Evolutionary conservation across 2,329 filamentous ascomycete genomes (phyloP).

Genomic region (Fusarium sp.): DNA sequence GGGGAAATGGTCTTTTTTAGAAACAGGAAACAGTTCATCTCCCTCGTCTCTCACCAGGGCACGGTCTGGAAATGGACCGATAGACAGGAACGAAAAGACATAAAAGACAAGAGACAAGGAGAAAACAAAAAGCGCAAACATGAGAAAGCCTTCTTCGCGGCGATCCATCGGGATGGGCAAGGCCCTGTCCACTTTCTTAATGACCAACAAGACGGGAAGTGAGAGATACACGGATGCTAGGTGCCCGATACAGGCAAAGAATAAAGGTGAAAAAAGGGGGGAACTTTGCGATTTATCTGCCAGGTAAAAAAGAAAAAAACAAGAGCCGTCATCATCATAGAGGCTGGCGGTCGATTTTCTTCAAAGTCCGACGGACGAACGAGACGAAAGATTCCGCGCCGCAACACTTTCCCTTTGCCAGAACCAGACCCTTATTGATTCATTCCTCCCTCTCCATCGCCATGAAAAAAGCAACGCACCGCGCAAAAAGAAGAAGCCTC

Average conservation of each 20-base stretch:
- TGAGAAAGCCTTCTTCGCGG: slow-evolving; percentile 49
- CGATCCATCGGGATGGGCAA: slow-evolving; percentile 43
- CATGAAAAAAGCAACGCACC: slow-evolving; percentile 52
- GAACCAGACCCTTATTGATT: slow-evolving; percentile 52
- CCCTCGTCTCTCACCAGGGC: slow-evolving; percentile 27
- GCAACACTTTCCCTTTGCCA: slow-evolving; percentile 53
- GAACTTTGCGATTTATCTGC: slow-evolving; percentile 49
- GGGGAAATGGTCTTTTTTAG: slow-evolving; percentile 20
- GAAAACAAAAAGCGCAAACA: slow-evolving; percentile 30
- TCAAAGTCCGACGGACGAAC: slow-evolving; percentile 45
- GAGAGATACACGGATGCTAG: slow-evolving; percentile 41
- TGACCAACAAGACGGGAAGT: slow-evolving; percentile 34
- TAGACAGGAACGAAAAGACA: slow-evolving; percentile 40
- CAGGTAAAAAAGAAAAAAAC: slow-evolving; percentile 42
- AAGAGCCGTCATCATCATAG: slow-evolving; percentile 43
- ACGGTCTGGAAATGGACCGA: slow-evolving; percentile 34
- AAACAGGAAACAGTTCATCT: slow-evolving; percentile 28
- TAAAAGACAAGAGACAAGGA: slow-evolving; percentile 37
- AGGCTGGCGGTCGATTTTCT: slow-evolving; percentile 37
- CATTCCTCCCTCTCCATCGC: slow-evolving; percentile 52
- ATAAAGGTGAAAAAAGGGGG: slow-evolving; percentile 32
- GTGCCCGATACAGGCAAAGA: slow-evolving; percentile 30
- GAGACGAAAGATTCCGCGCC: slow-evolving; percentile 52
- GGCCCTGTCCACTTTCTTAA: slow-evolving; percentile 34
- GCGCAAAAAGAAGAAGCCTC: slow-evolving; percentile 50